phyloP scores from a whole-genome alignment of 768 basidiomycete species.

The Imleria badia region DNA sequence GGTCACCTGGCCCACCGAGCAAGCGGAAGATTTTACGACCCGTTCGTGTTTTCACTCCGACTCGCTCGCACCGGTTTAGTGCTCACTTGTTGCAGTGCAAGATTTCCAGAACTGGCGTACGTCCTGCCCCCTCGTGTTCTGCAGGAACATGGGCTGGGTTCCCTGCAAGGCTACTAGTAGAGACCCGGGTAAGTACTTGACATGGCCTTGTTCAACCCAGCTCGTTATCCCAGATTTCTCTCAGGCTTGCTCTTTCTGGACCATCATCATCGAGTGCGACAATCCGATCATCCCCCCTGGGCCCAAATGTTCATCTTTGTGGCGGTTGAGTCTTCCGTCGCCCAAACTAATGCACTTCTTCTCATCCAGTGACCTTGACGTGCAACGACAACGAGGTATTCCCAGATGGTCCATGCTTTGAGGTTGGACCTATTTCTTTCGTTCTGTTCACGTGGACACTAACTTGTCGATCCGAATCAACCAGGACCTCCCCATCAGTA shows the following conservation, averaged over 20 bases:
- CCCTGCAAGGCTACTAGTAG: not conserved
- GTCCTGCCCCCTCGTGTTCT: not conserved
- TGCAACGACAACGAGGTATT: constrained; percentile 8
- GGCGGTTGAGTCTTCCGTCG: not conserved
- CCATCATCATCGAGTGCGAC: constrained; percentile 11
- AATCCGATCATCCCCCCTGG: constrained; percentile 1
- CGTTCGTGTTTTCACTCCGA: not conserved
- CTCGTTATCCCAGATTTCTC: constrained; percentile 1
- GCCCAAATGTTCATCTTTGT: not conserved
- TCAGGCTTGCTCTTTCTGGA: constrained; percentile 2
- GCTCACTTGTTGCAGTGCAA: not conserved
- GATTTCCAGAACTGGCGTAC: not conserved
- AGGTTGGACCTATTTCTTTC: not conserved
- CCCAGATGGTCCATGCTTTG: constrained; percentile 1
- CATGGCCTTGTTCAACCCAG: constrained; percentile 3
- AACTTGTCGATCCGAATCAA: not conserved
- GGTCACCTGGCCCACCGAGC: constrained; percentile 6
- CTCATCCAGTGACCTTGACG: constrained; percentile 1
- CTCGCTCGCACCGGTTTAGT: not conserved
- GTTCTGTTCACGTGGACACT: not conserved
- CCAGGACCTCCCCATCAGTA: not conserved
- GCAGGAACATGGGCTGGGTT: constrained; percentile 1
- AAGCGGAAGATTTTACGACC: not conserved
- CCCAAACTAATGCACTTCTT: not conserved
- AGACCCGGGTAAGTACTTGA: not conserved